These are phyloP conservation scores for Parastagonospora avenae DNA, from an alignment of 2,329 filamentous ascomycete genomes.

Conservation along the genomic window DNA sequence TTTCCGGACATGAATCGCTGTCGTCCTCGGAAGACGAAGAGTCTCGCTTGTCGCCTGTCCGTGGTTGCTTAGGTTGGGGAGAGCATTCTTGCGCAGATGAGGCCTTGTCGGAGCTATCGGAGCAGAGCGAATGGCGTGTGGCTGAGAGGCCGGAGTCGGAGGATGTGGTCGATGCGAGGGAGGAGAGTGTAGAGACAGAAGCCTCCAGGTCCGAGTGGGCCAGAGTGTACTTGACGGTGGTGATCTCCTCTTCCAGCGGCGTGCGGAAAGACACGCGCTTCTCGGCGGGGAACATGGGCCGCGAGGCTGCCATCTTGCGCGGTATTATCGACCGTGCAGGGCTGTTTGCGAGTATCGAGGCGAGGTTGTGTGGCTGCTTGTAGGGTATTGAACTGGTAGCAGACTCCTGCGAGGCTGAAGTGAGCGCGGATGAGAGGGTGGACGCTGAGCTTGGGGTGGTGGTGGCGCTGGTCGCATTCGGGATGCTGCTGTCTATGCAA, in stretches of 20 bases:
- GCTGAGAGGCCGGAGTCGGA: conserved; percentile 18
- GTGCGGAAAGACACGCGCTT: conserved; percentile 64
- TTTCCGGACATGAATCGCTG: conserved; percentile 57
- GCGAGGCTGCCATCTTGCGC: conserved; percentile 49
- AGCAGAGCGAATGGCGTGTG: conserved; percentile 17
- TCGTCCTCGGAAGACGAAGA: conserved; percentile 52
- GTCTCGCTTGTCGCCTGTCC: conserved; percentile 51
- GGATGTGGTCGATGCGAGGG: conserved; percentile 22
- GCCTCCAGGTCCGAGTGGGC: conserved; percentile 61
- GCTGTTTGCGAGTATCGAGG: conserved; percentile 54
- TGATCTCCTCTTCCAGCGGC: conserved; percentile 64
- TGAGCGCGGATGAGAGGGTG: conserved; percentile 48
- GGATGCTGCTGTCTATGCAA: conserved; percentile 40
- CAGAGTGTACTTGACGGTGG: conserved; percentile 59
- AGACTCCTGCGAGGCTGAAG: conserved; percentile 48
- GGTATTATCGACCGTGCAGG: conserved; percentile 45
- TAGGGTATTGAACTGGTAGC: conserved; percentile 49
- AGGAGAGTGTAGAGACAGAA: conserved; percentile 42
- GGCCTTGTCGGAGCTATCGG: conserved; percentile 5
- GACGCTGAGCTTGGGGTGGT: conserved; percentile 43
- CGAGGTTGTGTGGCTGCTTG: conserved; percentile 52
- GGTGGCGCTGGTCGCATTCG: conserved; percentile 25
- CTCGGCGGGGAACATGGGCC: conserved; percentile 58
- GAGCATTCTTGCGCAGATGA: conserved; percentile 32
- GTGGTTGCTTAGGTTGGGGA: conserved; percentile 30